phyloP scores from a whole-genome alignment of 2,329 filamentous ascomycete species.

The Diaporthe ampelina region DNA sequence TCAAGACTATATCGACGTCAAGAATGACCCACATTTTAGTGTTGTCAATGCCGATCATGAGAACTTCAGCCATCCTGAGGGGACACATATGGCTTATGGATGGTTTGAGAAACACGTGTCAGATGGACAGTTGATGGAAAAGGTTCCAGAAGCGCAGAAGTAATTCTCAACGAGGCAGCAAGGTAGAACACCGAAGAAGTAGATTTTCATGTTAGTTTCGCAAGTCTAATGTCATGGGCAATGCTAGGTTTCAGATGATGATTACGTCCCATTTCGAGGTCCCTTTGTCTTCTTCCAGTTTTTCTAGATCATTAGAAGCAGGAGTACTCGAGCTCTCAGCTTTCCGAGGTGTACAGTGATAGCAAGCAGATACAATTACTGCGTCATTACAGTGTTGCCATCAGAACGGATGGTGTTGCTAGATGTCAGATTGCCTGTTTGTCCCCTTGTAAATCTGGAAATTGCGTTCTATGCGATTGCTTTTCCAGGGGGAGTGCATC shows the following conservation, averaged over 20 bases:
- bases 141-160: neutral
- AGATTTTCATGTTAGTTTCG: no score
- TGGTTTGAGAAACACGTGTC: conserved; percentile 12
- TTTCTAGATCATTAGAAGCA: neutral
- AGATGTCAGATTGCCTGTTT: no score
- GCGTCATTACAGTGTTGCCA: no score
- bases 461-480: no score
- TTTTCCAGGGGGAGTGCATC: no score
- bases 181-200: neutral
- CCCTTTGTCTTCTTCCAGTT: neutral
- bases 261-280: no score
- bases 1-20: conserved; percentile 17
- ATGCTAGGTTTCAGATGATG: no score
- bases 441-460: neutral
- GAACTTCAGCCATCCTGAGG: neutral
- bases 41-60: conserved; percentile 17
- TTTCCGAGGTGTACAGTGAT: no score
- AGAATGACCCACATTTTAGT: conserved; percentile 17
- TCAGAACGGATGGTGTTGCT: no score
- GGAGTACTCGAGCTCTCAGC: neutral
- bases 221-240: neutral
- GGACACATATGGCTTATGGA: conserved; percentile 15
- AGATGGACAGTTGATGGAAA: neutral
- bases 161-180: neutral
- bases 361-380: neutral